A percentile compares a stretch with the other conserved stretches of the same genome.
These are phyloP conservation scores for Acarospora socialis DNA, from an alignment of 2,329 filamentous ascomycete genomes.

Conservation along the genomic window DNA sequence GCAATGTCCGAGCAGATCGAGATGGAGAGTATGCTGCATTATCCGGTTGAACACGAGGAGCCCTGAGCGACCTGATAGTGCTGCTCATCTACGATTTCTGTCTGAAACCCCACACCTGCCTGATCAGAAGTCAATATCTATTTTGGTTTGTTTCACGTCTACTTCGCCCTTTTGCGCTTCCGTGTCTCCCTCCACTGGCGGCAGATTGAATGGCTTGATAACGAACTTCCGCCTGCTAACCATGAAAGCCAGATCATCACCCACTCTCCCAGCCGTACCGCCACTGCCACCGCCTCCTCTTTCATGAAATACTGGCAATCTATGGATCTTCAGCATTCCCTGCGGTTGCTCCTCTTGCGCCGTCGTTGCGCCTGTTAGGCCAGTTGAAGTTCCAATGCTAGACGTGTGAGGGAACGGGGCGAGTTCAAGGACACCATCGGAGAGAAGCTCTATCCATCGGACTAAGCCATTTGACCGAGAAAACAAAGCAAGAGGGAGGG, in stretches of 20 bases:
- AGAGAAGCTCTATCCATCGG: conserved; percentile 72
- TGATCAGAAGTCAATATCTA: conserved; percentile 65
- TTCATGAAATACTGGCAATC: conserved; percentile 72
- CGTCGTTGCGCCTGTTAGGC: conserved; percentile 40
- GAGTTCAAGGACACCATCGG: conserved; percentile 76
- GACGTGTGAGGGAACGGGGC: conserved; percentile 54
- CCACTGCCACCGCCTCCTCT: conserved; percentile 77
- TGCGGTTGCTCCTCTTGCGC: conserved; percentile 63
- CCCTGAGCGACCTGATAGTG: too few relatives aligned
- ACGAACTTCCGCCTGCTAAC: conserved; percentile 71
- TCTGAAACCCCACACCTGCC: too few relatives aligned
- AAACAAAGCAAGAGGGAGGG: conserved; percentile 66
- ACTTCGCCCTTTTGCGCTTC: conserved; percentile 41
- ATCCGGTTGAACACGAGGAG: too few relatives aligned
- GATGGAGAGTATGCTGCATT: conserved; percentile 44
- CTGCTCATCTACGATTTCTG: too few relatives aligned
- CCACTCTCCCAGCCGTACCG: conserved; percentile 49
- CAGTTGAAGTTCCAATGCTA: conserved; percentile 24
- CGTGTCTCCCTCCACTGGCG: conserved; percentile 65
- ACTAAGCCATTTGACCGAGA: conserved; percentile 61
- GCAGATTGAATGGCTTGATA: conserved; percentile 78
- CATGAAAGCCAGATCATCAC: conserved; percentile 82
- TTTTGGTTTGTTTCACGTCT: conserved; percentile 40
- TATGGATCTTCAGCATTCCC: conserved; percentile 71
- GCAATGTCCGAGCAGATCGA: conserved; percentile 49